Evolutionary conservation across 169 alveolate genomes (phyloP).

Genomic region (Plasmodium gaboni): DNA sequence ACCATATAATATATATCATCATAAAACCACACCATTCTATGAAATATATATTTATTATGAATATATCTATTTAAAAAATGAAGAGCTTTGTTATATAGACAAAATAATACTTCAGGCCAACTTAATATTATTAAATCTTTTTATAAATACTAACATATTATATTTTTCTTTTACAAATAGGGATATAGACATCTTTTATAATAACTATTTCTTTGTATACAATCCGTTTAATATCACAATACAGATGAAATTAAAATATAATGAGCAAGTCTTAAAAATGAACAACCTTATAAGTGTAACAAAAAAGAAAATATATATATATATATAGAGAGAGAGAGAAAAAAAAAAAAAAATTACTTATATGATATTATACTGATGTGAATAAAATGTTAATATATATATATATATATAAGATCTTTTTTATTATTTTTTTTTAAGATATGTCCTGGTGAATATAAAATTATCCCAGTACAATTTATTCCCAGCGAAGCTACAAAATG

Average conservation of each 20-base stretch:
- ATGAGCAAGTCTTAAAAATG: not conserved
- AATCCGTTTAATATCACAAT: conserved; percentile 43
- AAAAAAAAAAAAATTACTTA: conserved; percentile 4
- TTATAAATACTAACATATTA: conserved; percentile 8
- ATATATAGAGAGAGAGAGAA: not conserved
- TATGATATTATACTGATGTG: no score
- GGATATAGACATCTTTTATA: conserved; percentile 30
- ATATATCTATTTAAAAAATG: conserved; percentile 7
- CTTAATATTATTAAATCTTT: conserved; percentile 15
- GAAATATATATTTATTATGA: conserved; percentile 27
- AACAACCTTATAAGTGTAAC: conserved; percentile 12
- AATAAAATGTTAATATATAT: not conserved
- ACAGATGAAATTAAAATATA: not conserved
- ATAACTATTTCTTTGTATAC: conserved; percentile 21
- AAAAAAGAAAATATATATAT: not conserved
- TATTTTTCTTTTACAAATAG: conserved; percentile 15
- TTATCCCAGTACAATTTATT: conserved; percentile 34
- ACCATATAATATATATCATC: not conserved
- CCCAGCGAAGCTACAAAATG: conserved; percentile 8
- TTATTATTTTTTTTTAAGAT: conserved; percentile 13
- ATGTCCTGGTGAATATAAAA: conserved; percentile 24
- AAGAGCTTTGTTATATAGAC: not conserved
- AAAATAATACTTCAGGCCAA: conserved; percentile 20
- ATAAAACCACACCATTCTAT: not conserved
- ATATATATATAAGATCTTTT: not conserved